Base-by-base conservation (phyloP, 1,284 basidiomycete species). In the Sanghuangporus weigelae region DNA sequence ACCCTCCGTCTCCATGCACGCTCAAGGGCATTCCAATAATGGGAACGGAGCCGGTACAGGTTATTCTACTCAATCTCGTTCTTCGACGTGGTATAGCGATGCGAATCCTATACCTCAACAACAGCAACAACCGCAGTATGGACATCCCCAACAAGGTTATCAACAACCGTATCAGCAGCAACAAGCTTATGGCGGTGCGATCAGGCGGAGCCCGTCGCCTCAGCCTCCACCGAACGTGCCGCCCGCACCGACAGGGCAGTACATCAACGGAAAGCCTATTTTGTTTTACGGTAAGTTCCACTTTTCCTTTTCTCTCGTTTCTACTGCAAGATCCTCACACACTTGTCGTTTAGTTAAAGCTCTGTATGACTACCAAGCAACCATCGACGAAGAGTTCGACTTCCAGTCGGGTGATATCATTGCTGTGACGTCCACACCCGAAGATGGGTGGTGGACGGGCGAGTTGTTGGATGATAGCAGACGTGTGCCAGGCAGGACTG, bases 391-490 rank as follows among this genome's bases (percentile, higher is more conserved):
- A 73, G 93, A 96, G 74, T 92, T 96, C 74, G 91, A 93, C 73
- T 96, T 96, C 84, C 92, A 94, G 71, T 81, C 86, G 23, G 92
- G 90, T 5, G 95, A 96, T 74, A 90, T 96, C 67, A 96, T 97
- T 70, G 95, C 94, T 8, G 93, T 96, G 3, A 96, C 92, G 1
- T 83, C 87, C 50, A 95, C 93, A 14, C 93, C 94, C 11, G 92
- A 96, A 67, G 95, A 97, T 70, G 94, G 93, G 1, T 96, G 95
- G 95, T 96, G 94, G 95, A 90, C 87, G 60, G 92, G 92, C 16
- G 84, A 88, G 72, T 74, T 96, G 63, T 76, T 96, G 50, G 95
- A 97, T 71, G 95, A 96, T 72, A 84, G 84, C 39, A 80, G 95
- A 67, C 81, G 93, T 66, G 80, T 88, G 69, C 81, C 83, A 4